Base-by-base conservation (phyloP, 345 rosid genomes). In the Schrenkiella parvula region DNA sequence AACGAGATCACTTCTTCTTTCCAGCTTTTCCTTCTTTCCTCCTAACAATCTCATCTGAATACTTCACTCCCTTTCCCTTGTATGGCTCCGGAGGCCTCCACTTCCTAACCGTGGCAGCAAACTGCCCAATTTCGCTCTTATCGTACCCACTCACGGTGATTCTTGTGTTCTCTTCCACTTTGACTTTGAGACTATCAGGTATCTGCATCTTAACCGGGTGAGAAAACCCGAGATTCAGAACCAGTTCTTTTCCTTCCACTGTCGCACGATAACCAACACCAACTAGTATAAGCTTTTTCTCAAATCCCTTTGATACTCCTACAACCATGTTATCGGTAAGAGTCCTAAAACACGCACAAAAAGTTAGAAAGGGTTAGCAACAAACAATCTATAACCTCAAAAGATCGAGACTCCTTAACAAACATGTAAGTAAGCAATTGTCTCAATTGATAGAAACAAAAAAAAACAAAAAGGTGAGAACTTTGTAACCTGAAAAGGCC, bases 71-170 rank as follows among this genome's bases (percentile, higher is more conserved):
- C 80, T 95, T 95, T 52, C 97, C 97, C 75, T 91, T 95, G 78
- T 95, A 95, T 8, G 99, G 99, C 73, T 95, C 96, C 0, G 99
- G 96, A 5, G 99, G 97, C 55, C 97, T 89, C 96, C 96, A 95
- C 74, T 85, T 89, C 85, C 96, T 81, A 54, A 91, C 58, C 2
- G 90, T 78, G n/a, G 96, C 97, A 25, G 99, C 97, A 48, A 91
- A 95, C 80, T 89, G 89, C 26, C 97, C 95, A 5, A 95, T 82
- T 12, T 68, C 73, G 18, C 88, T 82, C 72, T 89, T 91, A 64
- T 91, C 97, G 0, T 79, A 87, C n/a, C 98, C 99, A 23, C 88
- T 81, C 15, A 95, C 84, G 0, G 77, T 67, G 73, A 95, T 81
- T 66, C 92, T 84, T 35, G 96, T 88, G 83, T 84, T 91, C 15